Evolutionary conservation across 2,329 filamentous ascomycete genomes (phyloP), one percentile per base, ranked within the genome.

Genomic region (Alternaria solani): DNA sequence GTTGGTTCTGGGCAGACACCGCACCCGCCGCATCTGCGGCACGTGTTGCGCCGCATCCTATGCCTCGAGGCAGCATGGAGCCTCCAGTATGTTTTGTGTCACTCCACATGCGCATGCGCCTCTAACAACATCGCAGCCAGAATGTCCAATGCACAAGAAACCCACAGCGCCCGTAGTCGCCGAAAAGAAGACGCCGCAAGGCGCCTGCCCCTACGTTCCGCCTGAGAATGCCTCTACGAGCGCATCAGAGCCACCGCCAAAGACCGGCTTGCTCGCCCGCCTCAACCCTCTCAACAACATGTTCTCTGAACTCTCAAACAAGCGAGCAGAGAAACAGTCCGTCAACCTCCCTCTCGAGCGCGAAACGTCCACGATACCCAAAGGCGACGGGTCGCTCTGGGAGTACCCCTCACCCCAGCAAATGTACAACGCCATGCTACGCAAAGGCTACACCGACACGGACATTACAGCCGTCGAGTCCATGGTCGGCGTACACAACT

Each of bases 401-500:
- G 95, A 98, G 80, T 99, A 99, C 76, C 95, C 95, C 0, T 97
- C 93, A 0, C 94, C 95, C 0, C 95, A 99, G 82, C 95, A 99
- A 80, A 99, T 99, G 95, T 99, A 98, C 85, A 98, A 99, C 75
- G 95, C 95, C 7, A 90, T 99, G 81, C 83, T 98, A 63, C 90
- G 95, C 65, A 99, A 99, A 81, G 95, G 95, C 59, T 95, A 97
- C 80, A 93, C 91, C 0, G 94, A 98, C 77, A 98, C 95, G 0
- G 94, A 96, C 57, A 87, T 93, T 55, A 95, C 94, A 20, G 93
- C 94, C 4, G 94, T 99, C 14, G 94, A 97, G 80, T 89, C 90
- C 74, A 99, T 99, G 95, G 95, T 99, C 6, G 91, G 93, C 0
- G 93, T 98, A 11, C 95, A 99, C 84, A 99, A 99, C 80, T 98